Conservation (phyloP, 495 filamentous ascomycete genomes). For the Annulohypoxylon bovei region DNA sequence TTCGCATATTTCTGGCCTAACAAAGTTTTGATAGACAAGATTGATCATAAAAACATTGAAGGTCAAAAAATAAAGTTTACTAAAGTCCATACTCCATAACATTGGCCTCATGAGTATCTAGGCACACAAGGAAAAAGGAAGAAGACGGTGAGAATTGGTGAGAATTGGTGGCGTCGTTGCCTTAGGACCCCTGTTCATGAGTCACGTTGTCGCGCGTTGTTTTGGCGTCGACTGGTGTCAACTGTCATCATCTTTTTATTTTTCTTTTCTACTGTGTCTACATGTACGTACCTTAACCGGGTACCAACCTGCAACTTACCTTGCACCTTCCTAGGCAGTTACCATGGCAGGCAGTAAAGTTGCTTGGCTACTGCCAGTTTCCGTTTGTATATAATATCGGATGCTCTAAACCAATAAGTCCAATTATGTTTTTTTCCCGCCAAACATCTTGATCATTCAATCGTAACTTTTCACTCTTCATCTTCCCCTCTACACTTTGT, state of each 20-base stretch:
- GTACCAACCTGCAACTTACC: too few species aligned
- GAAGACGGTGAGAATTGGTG: neutral
- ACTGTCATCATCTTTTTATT: neutral
- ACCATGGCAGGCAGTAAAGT: too few species aligned
- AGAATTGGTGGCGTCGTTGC: conserved; percentile 13
- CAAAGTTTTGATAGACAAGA: neutral
- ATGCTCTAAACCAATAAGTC: too few species aligned
- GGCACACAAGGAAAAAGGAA: neutral
- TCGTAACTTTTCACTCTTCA: too few species aligned
- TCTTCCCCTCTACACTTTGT: too few species aligned
- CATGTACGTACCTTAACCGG: too few species aligned
- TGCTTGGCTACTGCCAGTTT: too few species aligned
- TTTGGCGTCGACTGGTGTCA: conserved; percentile 15
- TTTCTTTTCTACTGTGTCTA: neutral
- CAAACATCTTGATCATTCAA: too few species aligned
- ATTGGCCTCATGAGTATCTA: neutral
- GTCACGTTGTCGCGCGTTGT: conserved; percentile 27
- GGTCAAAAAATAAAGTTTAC: neutral
- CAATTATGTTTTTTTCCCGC: too few species aligned
- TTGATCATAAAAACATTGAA: too few species aligned
- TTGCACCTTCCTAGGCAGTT: too few species aligned
- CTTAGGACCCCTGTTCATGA: neutral
- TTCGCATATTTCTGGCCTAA: neutral
- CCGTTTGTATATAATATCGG: too few species aligned
- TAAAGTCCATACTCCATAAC: neutral